These are phyloP conservation scores for Neofusicoccum cordaticola DNA, from an alignment of 2,329 filamentous ascomycete genomes.

Conservation along the genomic window DNA sequence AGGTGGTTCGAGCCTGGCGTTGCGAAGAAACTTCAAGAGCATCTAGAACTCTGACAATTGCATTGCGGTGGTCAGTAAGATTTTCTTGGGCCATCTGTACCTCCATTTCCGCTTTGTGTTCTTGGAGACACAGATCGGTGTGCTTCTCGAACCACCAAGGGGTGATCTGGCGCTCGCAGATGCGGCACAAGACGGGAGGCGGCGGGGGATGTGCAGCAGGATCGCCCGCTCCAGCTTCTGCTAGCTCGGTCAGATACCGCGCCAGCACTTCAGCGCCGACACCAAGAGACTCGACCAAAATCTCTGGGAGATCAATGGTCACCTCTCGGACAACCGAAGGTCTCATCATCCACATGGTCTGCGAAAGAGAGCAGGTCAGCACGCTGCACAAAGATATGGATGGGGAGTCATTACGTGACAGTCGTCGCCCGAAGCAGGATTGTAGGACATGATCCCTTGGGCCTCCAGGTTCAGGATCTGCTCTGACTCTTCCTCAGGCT, in stretches of 20 bases:
- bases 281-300: conserved; percentile 89
- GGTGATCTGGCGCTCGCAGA: conserved; percentile 94
- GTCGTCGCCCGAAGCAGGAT: conserved; percentile 78
- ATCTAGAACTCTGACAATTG: conserved; percentile 93
- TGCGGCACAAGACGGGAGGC: conserved; percentile 84
- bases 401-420: conserved; percentile 66
- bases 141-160: conserved; percentile 99
- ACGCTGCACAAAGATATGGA: neutral
- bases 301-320: conserved; percentile 85
- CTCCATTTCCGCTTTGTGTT: conserved; percentile 96
- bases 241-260: conserved; percentile 84
- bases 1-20: conserved; percentile 18
- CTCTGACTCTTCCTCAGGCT: conserved; percentile 36
- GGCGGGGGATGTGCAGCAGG: conserved; percentile 76
- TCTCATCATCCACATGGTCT: conserved; percentile 99
- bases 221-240: conserved; percentile 76
- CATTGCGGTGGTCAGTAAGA: conserved; percentile 85
- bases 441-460: conserved; percentile 98
- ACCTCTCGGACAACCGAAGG: conserved; percentile 89
- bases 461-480: conserved; percentile 77
- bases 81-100: conserved; percentile 94
- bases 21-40: conserved; percentile 73
- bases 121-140: conserved; percentile 90
- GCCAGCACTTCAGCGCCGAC: conserved; percentile 93
- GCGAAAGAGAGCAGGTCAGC: conserved; percentile 25